A percentile compares a stretch with the other conserved stretches of the same genome.
Conservation (phyloP, 108 stramenopile genomes). For the Skeletonema grethae region DNA sequence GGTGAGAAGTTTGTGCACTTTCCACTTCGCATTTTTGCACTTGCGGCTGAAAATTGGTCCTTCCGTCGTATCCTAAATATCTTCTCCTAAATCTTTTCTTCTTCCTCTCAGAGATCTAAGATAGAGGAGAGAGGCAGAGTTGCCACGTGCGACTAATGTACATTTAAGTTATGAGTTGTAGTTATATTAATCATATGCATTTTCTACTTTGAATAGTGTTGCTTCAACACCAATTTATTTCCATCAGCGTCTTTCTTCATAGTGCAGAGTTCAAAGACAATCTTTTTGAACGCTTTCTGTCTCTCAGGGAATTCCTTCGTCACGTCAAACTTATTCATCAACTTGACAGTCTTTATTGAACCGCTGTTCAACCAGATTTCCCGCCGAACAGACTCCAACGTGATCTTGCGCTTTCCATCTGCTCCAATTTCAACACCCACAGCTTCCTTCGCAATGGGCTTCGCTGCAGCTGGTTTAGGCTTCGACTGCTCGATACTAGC, state of each 20-base stretch:
- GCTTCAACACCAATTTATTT: constrained; percentile 80
- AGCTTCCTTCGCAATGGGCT: constrained; percentile 12
- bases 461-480: neutral
- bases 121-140: too few relatives aligned
- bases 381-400: constrained; percentile 68
- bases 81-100: too few relatives aligned
- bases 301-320: constrained; percentile 71
- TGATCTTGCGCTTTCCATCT: constrained; percentile 75
- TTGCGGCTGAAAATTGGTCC: too few relatives aligned
- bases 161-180: too few relatives aligned
- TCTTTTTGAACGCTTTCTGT: constrained; percentile 54
- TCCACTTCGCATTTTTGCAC: too few relatives aligned
- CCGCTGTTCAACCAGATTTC: constrained; percentile 88
- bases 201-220: constrained; percentile 68
- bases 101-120: too few relatives aligned
- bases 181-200: neutral
- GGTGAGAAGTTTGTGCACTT: too few relatives aligned
- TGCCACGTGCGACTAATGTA: too few relatives aligned
- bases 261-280: constrained; percentile 78
- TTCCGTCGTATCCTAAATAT: too few relatives aligned
- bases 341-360: constrained; percentile 69
- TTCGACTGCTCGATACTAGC: constrained; percentile 42
- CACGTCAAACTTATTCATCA: constrained; percentile 82
- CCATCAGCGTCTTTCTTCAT: constrained; percentile 71
- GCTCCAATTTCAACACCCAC: constrained; percentile 64